Conservation (phyloP, 192 early-diverging fungal species). For the Podila clonocystis region DNA sequence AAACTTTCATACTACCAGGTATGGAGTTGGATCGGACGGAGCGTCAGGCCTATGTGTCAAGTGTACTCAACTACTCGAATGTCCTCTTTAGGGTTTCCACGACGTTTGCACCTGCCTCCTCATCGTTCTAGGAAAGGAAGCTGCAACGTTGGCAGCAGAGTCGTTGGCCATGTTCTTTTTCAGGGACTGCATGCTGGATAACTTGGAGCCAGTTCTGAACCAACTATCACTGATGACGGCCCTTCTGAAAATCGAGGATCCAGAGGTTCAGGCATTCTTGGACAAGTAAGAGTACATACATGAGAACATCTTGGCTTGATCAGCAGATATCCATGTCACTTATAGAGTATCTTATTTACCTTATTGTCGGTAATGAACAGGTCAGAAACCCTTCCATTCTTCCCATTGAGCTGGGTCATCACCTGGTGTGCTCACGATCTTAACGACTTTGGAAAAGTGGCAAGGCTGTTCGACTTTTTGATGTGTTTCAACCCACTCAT, state of each 20-base stretch:
- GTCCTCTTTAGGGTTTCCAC: slow-evolving; percentile 58
- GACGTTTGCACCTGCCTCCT: slow-evolving; percentile 62
- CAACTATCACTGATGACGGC: slow-evolving; percentile 55
- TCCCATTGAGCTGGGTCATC: slow-evolving; percentile 66
- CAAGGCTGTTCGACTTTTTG: slow-evolving; percentile 63
- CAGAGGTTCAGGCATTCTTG: slow-evolving; percentile 53
- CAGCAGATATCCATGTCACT: neutral
- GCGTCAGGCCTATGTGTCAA: neutral
- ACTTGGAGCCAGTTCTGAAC: slow-evolving; percentile 58
- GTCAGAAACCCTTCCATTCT: slow-evolving; percentile 60
- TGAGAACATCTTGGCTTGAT: neutral
- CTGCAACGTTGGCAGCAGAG: slow-evolving; percentile 51
- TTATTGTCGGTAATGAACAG: slow-evolving; percentile 19
- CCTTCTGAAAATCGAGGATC: slow-evolving; percentile 55
- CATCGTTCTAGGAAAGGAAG: slow-evolving; percentile 51
- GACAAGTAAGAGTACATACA: slow-evolving; percentile 38
- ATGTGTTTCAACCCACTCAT: slow-evolving; percentile 60
- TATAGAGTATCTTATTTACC: neutral
- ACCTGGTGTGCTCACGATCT: slow-evolving; percentile 71
- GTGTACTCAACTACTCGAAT: neutral
- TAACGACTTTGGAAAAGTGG: slow-evolving; percentile 50
- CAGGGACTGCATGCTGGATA: slow-evolving; percentile 64
- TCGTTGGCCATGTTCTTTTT: slow-evolving; percentile 61
- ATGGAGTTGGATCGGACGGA: neutral
- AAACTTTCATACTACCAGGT: slow-evolving; percentile 65